phyloP scores from a whole-genome alignment of 352 stramenopile species.

The Pilasporangium apinafurcum region DNA sequence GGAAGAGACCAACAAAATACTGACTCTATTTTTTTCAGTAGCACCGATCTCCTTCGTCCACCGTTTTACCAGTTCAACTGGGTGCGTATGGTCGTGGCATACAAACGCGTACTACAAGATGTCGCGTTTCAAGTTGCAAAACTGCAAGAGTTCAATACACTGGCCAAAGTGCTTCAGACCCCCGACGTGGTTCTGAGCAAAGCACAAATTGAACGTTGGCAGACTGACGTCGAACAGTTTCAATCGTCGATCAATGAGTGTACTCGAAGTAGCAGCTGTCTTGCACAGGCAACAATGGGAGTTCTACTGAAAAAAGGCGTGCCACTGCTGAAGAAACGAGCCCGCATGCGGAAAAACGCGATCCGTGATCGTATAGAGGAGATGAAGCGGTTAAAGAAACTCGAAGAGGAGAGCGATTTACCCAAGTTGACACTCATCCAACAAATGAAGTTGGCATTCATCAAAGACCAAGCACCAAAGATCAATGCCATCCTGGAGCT shows the following conservation, averaged over 20 bases:
- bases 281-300: conserved; percentile 22
- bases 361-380: conserved; percentile 47
- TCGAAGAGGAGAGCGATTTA: conserved; percentile 29
- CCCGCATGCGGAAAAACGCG: conserved; percentile 32
- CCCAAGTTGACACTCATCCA: conserved; percentile 32
- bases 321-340: conserved; percentile 25
- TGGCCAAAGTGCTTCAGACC: conserved; percentile 41
- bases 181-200: conserved; percentile 35
- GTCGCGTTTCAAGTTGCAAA: conserved; percentile 41
- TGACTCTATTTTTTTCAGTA: conserved; percentile 31
- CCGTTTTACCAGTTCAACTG: conserved; percentile 56
- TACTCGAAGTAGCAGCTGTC: conserved; percentile 8
- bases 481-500: conserved; percentile 45
- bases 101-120: conserved; percentile 29
- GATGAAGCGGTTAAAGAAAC: conserved; percentile 26
- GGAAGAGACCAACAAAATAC: neutral
- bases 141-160: conserved; percentile 56
- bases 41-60: conserved; percentile 32
- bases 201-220: conserved; percentile 48
- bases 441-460: conserved; percentile 45
- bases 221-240: conserved; percentile 27
- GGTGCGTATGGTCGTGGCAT: conserved; percentile 36
- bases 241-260: conserved; percentile 14
- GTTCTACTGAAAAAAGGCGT: conserved; percentile 48
- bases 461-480: conserved; percentile 35